Base-by-base conservation (phyloP, 2,329 filamentous ascomycete genomes). In the Monilinia vaccinii-corymbosi region DNA sequence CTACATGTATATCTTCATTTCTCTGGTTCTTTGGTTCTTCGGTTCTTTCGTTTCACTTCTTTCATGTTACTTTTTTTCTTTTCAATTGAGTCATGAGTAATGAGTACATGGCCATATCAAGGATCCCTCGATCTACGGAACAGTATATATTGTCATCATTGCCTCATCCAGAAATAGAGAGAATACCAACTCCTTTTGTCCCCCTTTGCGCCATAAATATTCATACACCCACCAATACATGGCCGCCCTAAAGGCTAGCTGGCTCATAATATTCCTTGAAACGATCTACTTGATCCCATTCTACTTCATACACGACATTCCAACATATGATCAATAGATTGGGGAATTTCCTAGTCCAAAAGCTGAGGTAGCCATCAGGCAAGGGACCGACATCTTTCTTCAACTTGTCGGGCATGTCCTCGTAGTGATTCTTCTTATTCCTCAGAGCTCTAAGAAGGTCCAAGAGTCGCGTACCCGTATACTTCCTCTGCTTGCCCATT, bases 351-450 rank as follows among this genome's bases (percentile, higher is more conserved):
- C 78, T 76, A 0, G 83, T 84, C 84, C 86, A 90, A 70, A 87
- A 89, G 48, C 77, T 78, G 57, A 89, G 72, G 71, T 89, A 89
- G 1, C 84, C 84, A 44, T 84, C 79, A 2, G 85, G 82, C 48
- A 87, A 67, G 16, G 79, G 75, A 6, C 85, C 86, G 25, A 90
- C 86, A 67, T 81, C 79, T 53, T 78, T 78, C 74, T 87, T 93
- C 64, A 96, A 81, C 52, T 84, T 76, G 16, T 92, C 88, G 8
- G 89, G 82, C 89, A 99, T 93, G 72, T 99, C 94, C 70, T 96
- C 92, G 72, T 97, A 99, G 71, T 99, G 94, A 65, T 97, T 96
- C 69, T 89, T 89, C 81, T 99, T 99, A 75, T 99, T 99, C 28
- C 94, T 81, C 60, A 99, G 77, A 1, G 93, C 94, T 1, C 94